phyloP scores from a whole-genome alignment of 108 stramenopile genomes.

The Cyclostephanos tholiformis region DNA sequence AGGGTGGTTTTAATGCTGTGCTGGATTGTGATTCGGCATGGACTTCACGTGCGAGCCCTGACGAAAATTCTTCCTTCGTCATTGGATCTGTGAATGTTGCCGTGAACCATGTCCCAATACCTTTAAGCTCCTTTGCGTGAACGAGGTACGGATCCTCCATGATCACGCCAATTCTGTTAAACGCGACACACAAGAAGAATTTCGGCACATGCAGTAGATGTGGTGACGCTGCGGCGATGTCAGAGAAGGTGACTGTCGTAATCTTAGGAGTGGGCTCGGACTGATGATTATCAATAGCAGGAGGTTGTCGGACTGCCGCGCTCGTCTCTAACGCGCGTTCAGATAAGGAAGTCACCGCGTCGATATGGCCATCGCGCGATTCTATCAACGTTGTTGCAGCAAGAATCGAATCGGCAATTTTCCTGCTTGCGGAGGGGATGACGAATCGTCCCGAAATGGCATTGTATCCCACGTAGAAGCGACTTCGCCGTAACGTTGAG shows the following conservation, averaged over 20 bases:
- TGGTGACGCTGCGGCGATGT: neutral
- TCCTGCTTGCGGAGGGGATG: neutral
- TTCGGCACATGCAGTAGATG: constrained; percentile 1
- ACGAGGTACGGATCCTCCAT: neutral
- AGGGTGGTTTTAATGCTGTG: neutral
- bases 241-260: neutral
- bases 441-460: neutral
- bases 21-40: neutral
- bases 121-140: neutral
- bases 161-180: neutral
- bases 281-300: neutral
- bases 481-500: neutral
- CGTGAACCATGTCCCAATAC: constrained; percentile 31
- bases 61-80: constrained; percentile 28
- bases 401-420: neutral
- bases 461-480: neutral
- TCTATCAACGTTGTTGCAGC: neutral
- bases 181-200: neutral
- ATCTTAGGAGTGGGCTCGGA: neutral
- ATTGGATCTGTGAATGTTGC: constrained; percentile 27
- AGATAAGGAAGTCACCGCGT: neutral
- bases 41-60: constrained; percentile 18
- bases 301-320: neutral
- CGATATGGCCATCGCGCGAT: neutral
- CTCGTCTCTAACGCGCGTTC: neutral